Base-by-base conservation (phyloP, 2,329 filamentous ascomycete species). In the Zopfia rhizophila region DNA sequence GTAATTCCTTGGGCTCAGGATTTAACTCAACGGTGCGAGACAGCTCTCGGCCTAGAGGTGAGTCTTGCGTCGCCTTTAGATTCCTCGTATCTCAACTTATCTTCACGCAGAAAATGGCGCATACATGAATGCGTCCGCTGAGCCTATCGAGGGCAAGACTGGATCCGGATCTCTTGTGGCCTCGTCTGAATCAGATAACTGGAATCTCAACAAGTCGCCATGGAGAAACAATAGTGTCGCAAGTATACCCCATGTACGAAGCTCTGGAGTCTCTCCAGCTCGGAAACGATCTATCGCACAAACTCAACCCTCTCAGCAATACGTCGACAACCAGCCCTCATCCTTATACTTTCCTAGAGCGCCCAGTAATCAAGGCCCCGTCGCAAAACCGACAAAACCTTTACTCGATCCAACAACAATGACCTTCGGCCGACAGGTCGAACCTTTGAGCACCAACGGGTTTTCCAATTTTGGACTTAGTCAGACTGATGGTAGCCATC, bases 111-210 rank as follows among this genome's bases (percentile, higher is more conserved):
- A 72, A 36, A 67, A 59, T 33, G 55, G 57, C 38, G 54, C 60
- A 25, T 60, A 63, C 28, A 51, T 58, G 8, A 50, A 58, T 28
- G 50, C 60, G 5, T 38, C 53, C 11, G 37, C 53, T 22, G 72
- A 73, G 14, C 59, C 65, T 19, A 53, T 78, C 27, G 80, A 82
- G 56, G 79, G 75, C 42, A 83, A 86, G 61, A 85, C 84, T 3
- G 88, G 88, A 36, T 90, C 88, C 5, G 81, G 85, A 50, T 88
- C 87, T 47, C 76, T 91, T 27, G 79, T 89, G 48, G 79, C 83
- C 31, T 83, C 85, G 29, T 89, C 88, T 7, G 86, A 90, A 61
- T 82, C 83, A 13, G 86, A 89, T 56, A 76, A 79, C 33, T 89
- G 86, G 84, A 72, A 70, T 38, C 75, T 76, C 32, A 73, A 77